phyloP scores from a whole-genome alignment of 2,329 filamentous ascomycete genomes.

The Canariomyces notabilis region DNA sequence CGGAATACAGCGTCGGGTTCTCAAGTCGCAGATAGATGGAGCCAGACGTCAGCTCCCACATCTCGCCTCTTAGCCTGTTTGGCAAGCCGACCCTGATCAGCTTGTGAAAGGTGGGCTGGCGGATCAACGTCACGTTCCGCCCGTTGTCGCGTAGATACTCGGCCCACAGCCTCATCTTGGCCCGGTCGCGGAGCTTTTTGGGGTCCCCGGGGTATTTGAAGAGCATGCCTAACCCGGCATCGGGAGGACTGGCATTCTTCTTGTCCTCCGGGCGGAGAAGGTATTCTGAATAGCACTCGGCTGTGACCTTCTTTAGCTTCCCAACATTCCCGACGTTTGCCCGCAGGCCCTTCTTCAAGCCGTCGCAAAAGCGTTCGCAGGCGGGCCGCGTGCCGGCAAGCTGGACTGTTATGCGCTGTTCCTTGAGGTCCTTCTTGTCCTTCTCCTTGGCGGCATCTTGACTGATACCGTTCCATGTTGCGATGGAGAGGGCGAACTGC shows the following conservation, averaged over 20 bases:
- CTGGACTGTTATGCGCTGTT: conserved; percentile 87
- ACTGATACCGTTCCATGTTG: conserved; percentile 80
- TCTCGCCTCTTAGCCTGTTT: conserved; percentile 86
- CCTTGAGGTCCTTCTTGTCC: conserved; percentile 41
- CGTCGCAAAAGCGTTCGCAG: conserved; percentile 95
- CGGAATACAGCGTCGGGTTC: conserved; percentile 74
- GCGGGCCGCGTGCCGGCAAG: conserved; percentile 82
- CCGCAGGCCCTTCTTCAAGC: conserved; percentile 82
- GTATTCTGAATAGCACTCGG: conserved; percentile 89
- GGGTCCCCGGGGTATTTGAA: conserved; percentile 95
- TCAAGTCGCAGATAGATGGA: conserved; percentile 85
- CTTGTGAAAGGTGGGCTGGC: conserved; percentile 96
- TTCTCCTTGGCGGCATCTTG: conserved; percentile 52
- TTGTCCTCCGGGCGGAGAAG: conserved; percentile 59
- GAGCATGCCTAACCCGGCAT: conserved; percentile 85
- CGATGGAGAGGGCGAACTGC: conserved; percentile 85
- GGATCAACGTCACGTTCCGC: conserved; percentile 82
- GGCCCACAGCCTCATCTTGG: conserved; percentile 96
- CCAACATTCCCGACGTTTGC: conserved; percentile 84
- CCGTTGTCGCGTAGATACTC: conserved; percentile 96
- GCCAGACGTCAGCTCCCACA: conserved; percentile 92
- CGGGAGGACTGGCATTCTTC: conserved; percentile 65
- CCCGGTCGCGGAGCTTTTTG: conserved; percentile 86
- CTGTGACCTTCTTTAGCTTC: conserved; percentile 72
- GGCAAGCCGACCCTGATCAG: conserved; percentile 92